A percentile compares a stretch with the other conserved stretches of the same genome.
Evolutionary conservation across 139 green algal species (phyloP).

Genomic region (Picochlorum sp.): DNA sequence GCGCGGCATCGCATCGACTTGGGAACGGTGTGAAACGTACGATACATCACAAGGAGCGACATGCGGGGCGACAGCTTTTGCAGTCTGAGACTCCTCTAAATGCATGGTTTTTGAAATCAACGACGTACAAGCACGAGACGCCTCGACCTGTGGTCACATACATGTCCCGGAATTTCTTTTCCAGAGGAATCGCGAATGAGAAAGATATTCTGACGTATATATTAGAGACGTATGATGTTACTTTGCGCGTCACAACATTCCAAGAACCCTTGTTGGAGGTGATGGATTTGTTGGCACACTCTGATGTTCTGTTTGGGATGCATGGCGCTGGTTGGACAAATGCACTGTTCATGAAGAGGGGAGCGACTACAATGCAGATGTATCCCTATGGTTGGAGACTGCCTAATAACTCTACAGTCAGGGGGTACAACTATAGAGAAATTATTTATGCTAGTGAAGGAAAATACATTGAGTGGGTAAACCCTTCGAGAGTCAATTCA

Average conservation of each 20-base stretch:
- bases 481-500: slow-evolving; percentile 16
- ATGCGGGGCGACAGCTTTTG: no score
- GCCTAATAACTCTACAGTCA: slow-evolving; percentile 19
- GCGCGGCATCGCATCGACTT: no score
- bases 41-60: no score
- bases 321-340: slow-evolving; percentile 38
- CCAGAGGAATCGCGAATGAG: slow-evolving; percentile 29
- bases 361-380: slow-evolving; percentile 17
- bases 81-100: neutral
- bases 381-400: slow-evolving; percentile 37
- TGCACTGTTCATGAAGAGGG: slow-evolving; percentile 32
- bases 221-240: slow-evolving; percentile 30
- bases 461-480: slow-evolving; percentile 32
- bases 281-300: slow-evolving; percentile 23
- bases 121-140: slow-evolving; percentile 3
- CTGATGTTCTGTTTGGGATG: slow-evolving; percentile 37
- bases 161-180: slow-evolving; percentile 34
- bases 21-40: no score
- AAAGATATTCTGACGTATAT: slow-evolving; percentile 27
- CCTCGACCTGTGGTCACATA: slow-evolving; percentile 33
- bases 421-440: slow-evolving; percentile 35
- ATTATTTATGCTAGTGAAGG: slow-evolving; percentile 27
- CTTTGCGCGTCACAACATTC: slow-evolving; percentile 31
- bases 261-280: slow-evolving; percentile 31
- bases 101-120: slow-evolving; percentile 1